Evolutionary conservation across 495 filamentous ascomycete genomes (phyloP).

Genomic region (Penicillium subrubescens): DNA sequence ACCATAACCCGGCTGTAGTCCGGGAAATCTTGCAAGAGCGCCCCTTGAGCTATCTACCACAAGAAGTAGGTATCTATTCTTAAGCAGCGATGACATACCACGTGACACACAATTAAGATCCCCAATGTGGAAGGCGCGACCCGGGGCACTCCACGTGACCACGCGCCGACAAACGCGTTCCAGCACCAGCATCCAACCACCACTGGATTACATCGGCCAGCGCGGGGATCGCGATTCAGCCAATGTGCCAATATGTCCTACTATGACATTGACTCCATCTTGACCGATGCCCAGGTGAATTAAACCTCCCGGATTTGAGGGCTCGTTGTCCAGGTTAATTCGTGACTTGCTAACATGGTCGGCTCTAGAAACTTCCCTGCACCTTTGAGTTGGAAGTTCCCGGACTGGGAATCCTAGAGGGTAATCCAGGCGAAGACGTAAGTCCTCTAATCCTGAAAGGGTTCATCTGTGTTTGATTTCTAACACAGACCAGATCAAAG

Average conservation of each 20-base stretch:
- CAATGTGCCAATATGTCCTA: constrained; percentile 62
- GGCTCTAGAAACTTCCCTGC: constrained; percentile 83
- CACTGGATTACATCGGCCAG: constrained; percentile 7
- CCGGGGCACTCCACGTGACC: constrained; percentile 17
- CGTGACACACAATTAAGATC: not conserved
- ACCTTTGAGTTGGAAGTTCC: constrained; percentile 89
- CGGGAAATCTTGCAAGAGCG: no score
- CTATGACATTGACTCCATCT: constrained; percentile 91
- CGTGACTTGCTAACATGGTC: constrained; percentile 19
- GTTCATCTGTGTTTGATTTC: not conserved
- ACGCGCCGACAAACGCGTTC: constrained; percentile 22
- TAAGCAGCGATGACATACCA: not conserved
- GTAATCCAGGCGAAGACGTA: constrained; percentile 69
- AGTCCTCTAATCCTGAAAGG: not conserved
- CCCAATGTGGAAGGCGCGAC: not conserved
- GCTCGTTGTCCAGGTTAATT: not conserved
- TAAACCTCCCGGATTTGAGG: not conserved
- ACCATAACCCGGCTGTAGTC: no score
- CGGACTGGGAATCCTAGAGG: constrained; percentile 83
- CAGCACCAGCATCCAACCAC: constrained; percentile 4
- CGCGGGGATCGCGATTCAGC: constrained; percentile 9
- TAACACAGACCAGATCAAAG: constrained; percentile 62
- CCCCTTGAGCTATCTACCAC: no score
- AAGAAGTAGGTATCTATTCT: no score
- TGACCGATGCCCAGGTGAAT: constrained; percentile 85